Base-by-base conservation (phyloP, 1,139 yeast species). In the Nadsonia commutata region DNA sequence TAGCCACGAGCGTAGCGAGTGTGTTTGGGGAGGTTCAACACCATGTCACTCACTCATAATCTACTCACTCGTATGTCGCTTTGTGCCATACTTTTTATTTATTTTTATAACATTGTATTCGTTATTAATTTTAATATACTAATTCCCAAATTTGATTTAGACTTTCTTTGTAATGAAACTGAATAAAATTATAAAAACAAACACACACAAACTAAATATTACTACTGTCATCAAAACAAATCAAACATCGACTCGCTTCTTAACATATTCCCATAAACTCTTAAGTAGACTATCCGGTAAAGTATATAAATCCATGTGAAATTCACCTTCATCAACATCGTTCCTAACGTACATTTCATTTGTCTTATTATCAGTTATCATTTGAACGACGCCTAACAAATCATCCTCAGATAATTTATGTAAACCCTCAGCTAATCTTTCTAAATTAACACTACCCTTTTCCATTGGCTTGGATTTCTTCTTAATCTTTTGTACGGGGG, bases 281-380 rank as follows among this genome's bases (percentile, higher is more conserved):
- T 82, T 85, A 62, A 90, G 74, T 59, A 90, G 70, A 38, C 85
- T 78, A 60, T 88, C 97, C 18, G 98, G 98, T 54, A 90, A 71
- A 38, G 97, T 88, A 62, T 78, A 88, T 55, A 90, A 71, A 64
- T 90, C 98, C 83, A 90, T 85, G 47, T 94, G 88, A 62, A 90
- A 90, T 66, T 90, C 98, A 42, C 98, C 98, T 56, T 85, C 93
- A 51, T 88, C 97, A 43, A 84, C 88, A 59, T 90, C 95, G 63
- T 90, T 90, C 60, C 88, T 86, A 56, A 90, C 83, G 63, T 83
- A 86, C 95, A 90, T 90, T 46, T 90, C 97, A 41, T 84, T 79
- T 17, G 97, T 86, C 62, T 85, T 78, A 65, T 90, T 90, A 62
- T 90, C 97, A 44, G 95, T 86, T 36, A 90, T 94, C 96, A 90